These are phyloP conservation scores for Globisporangium yorkense DNA, from an alignment of 352 stramenopile species.

Conservation along the genomic window DNA sequence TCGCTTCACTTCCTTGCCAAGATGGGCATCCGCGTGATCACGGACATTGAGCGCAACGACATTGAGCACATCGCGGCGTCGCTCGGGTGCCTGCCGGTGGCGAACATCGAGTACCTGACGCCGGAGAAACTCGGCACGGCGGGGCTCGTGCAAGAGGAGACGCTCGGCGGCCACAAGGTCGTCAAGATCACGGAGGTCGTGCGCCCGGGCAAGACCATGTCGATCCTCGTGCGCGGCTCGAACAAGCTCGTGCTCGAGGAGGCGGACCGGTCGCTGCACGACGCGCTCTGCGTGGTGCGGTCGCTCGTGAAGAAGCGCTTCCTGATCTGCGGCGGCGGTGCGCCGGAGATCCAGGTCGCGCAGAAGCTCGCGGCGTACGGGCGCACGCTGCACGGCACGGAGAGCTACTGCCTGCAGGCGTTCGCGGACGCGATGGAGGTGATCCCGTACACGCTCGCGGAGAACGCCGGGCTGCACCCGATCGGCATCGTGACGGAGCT, in stretches of 20 bases:
- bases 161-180: conserved; percentile 94
- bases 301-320: conserved; percentile 98
- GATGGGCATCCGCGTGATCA: conserved; percentile 99
- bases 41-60: conserved; percentile 97
- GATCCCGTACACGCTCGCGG: conserved; percentile 98
- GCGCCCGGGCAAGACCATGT: conserved; percentile 95
- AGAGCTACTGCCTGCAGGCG: conserved; percentile 95
- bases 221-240: conserved; percentile 96
- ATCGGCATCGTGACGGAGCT: conserved; percentile 98
- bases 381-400: conserved; percentile 91
- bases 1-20: conserved; percentile 99
- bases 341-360: conserved; percentile 96
- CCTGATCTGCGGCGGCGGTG: conserved; percentile 96
- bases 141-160: conserved; percentile 95
- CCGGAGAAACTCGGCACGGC: conserved; percentile 95
- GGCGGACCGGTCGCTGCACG: conserved; percentile 97
- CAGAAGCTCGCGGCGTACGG: conserved; percentile 92
- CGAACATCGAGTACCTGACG: conserved; percentile 97
- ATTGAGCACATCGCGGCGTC: conserved; percentile 99
- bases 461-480: conserved; percentile 98
- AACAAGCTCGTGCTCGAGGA: conserved; percentile 99
- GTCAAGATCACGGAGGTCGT: conserved; percentile 98
- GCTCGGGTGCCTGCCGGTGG: conserved; percentile 94
- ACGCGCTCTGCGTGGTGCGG: conserved; percentile 98
- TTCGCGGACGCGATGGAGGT: conserved; percentile 98